A percentile compares a stretch with the other conserved stretches of the same genome.
Conservation (phyloP, 306 rosid genomes). For the Trichosanthes truncata region DNA sequence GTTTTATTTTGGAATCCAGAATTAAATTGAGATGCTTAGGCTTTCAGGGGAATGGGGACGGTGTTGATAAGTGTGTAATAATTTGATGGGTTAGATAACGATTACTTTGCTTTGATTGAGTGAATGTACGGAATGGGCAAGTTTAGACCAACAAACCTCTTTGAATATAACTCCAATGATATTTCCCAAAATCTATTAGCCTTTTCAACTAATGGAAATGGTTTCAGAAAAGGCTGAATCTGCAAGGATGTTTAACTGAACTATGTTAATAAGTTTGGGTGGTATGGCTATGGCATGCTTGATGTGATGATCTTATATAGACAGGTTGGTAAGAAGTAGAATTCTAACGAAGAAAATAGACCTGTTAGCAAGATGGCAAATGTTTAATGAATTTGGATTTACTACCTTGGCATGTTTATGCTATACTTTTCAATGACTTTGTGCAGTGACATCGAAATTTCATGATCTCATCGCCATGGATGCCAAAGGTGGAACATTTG, state of each 20-base stretch:
- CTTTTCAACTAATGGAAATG: neutral
- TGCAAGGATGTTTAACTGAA: neutral
- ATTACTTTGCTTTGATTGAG: neutral
- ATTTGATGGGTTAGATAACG: neutral
- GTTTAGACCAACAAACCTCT: neutral
- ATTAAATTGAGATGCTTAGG: neutral
- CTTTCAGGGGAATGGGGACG: neutral
- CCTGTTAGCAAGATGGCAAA: neutral
- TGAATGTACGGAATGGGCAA: neutral
- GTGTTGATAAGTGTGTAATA: neutral
- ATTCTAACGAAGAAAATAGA: neutral
- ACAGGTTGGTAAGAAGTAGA: neutral
- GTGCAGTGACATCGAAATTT: constrained; percentile 78
- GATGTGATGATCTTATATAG: neutral
- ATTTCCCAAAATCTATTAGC: neutral
- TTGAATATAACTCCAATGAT: neutral
- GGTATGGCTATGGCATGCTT: neutral
- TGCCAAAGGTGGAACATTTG: constrained; percentile 44
- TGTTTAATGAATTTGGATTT: neutral
- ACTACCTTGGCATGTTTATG: neutral
- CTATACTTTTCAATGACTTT: constrained; percentile 7
- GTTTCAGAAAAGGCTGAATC: neutral
- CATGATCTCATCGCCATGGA: constrained; percentile 37
- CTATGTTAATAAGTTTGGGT: neutral
- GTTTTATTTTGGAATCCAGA: neutral